Conservation (phyloP, 306 rosid species). For the Cajanus cajan region DNA sequence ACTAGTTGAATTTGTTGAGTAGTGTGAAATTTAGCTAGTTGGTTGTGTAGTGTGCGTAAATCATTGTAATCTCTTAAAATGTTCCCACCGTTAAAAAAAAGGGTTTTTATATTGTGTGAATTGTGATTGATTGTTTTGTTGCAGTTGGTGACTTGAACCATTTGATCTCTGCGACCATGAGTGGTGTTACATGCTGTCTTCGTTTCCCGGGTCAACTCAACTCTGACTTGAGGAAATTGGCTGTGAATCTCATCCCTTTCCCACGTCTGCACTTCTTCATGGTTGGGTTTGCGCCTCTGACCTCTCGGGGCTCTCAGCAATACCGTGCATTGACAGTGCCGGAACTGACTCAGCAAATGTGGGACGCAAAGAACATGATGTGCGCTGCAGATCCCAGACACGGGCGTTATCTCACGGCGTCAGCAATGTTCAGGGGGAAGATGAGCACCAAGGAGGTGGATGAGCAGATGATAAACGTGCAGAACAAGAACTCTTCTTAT, state of each 20-base stretch:
- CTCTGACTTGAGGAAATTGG: slow-evolving; percentile 58
- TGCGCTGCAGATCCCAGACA: slow-evolving; percentile 65
- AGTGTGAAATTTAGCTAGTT: too few relatives aligned
- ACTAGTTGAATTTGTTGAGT: too few relatives aligned
- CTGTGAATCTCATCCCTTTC: slow-evolving; percentile 61
- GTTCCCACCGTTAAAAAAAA: too few relatives aligned
- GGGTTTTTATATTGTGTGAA: slow-evolving; percentile 25
- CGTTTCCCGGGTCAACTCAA: slow-evolving; percentile 64
- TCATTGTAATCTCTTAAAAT: too few relatives aligned
- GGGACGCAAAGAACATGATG: slow-evolving; percentile 69
- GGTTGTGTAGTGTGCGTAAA: too few relatives aligned
- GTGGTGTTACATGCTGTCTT: slow-evolving; percentile 66
- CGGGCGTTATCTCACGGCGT: slow-evolving; percentile 58
- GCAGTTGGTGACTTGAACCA: slow-evolving; percentile 66
- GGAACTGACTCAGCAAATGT: slow-evolving; percentile 62
- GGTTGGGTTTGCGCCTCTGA: slow-evolving; percentile 64
- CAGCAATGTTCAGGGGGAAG: slow-evolving; percentile 62
- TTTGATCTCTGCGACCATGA: slow-evolving; percentile 64
- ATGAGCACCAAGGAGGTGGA: slow-evolving; percentile 67
- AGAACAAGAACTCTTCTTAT: slow-evolving; percentile 60
- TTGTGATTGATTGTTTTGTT: slow-evolving; percentile 21
- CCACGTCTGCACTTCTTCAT: slow-evolving; percentile 62
- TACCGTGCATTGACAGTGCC: slow-evolving; percentile 61
- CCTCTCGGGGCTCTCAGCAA: slow-evolving; percentile 63
- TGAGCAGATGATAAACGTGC: slow-evolving; percentile 60